These are phyloP conservation scores for Ophidiomyces ophidiicola DNA, from an alignment of 2,329 filamentous ascomycete species.

Conservation along the genomic window DNA sequence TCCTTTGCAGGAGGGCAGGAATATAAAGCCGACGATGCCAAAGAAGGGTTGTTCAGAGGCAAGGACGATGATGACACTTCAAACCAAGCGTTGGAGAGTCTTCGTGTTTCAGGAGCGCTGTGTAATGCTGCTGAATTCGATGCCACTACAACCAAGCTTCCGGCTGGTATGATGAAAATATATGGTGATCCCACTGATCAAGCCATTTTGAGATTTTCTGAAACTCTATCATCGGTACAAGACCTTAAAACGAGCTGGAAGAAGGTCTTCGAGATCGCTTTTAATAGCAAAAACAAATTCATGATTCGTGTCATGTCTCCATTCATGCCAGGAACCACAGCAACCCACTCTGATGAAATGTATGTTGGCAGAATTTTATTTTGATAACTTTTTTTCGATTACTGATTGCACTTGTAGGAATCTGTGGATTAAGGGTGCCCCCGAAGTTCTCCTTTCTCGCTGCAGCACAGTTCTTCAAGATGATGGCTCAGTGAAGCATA, in stretches of 20 bases:
- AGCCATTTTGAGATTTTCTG: slow-evolving; percentile 59
- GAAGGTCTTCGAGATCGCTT: slow-evolving; percentile 55
- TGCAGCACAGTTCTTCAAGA: slow-evolving; percentile 47
- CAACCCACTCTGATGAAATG: slow-evolving; percentile 26
- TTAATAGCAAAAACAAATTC: slow-evolving; percentile 76
- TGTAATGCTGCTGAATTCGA: slow-evolving; percentile 70
- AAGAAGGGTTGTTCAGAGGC: slow-evolving; percentile 29
- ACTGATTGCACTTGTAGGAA: slow-evolving; percentile 23
- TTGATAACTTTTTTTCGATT: slow-evolving; percentile 1
- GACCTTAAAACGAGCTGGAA: slow-evolving; percentile 52
- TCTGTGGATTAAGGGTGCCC: slow-evolving; percentile 63
- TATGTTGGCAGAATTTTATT: slow-evolving; percentile 16
- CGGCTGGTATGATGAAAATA: slow-evolving; percentile 50
- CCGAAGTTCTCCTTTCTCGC: slow-evolving; percentile 57
- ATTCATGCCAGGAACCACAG: slow-evolving; percentile 7
- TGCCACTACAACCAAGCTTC: slow-evolving; percentile 47
- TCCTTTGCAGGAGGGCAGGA: slow-evolving; percentile 46
- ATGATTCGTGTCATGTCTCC: slow-evolving; percentile 54
- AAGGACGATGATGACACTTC: slow-evolving; percentile 17
- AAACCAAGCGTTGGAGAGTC: slow-evolving; percentile 41
- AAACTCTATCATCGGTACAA: slow-evolving; percentile 48
- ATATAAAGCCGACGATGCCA: slow-evolving; percentile 42
- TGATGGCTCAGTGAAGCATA: slow-evolving; percentile 41
- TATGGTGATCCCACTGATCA: slow-evolving; percentile 67
- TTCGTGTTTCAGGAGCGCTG: slow-evolving; percentile 51